A percentile compares a stretch with the other conserved stretches of the same genome.
Conservation (phyloP, 768 basidiomycete species). For the Hygrophorus pudorinus region DNA sequence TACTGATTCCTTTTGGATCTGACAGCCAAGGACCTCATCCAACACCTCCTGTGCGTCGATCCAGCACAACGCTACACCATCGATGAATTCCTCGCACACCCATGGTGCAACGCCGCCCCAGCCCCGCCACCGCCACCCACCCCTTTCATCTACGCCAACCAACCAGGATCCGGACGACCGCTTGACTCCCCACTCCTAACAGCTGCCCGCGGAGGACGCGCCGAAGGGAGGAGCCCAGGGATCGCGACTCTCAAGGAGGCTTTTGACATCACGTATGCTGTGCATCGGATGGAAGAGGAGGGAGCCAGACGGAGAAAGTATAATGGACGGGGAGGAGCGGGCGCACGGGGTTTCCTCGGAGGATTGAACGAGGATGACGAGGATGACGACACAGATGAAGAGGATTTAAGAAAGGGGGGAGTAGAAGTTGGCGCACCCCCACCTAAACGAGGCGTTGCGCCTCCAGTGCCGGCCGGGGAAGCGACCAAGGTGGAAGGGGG, state of each 20-base stretch:
- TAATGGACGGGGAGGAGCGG: slow-evolving; percentile 70
- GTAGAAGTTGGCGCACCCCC: slow-evolving; percentile 3
- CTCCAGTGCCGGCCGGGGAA: not conserved
- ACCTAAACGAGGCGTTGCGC: not conserved
- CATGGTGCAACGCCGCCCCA: slow-evolving; percentile 78
- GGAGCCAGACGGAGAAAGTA: slow-evolving; percentile 79
- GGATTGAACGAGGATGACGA: slow-evolving; percentile 96
- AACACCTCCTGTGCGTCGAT: slow-evolving; percentile 91
- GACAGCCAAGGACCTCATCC: slow-evolving; percentile 89
- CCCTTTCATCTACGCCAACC: slow-evolving; percentile 34
- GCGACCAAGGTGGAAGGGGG: not conserved
- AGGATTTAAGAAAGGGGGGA: slow-evolving; percentile 37
- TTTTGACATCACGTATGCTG: slow-evolving; percentile 97
- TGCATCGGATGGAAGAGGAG: slow-evolving; percentile 99
- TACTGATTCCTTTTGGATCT: not conserved
- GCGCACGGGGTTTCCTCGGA: slow-evolving; percentile 64
- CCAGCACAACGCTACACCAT: slow-evolving; percentile 94
- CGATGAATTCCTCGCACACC: slow-evolving; percentile 93
- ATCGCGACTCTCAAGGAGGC: slow-evolving; percentile 92
- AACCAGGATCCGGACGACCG: slow-evolving; percentile 27
- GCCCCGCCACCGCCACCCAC: slow-evolving; percentile 59
- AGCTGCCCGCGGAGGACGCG: slow-evolving; percentile 63
- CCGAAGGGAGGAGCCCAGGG: slow-evolving; percentile 84
- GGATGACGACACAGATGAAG: slow-evolving; percentile 37
- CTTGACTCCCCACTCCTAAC: slow-evolving; percentile 89